Evolutionary conservation across 495 filamentous ascomycete species (phyloP).

Genomic region (Penicillium arizonense): DNA sequence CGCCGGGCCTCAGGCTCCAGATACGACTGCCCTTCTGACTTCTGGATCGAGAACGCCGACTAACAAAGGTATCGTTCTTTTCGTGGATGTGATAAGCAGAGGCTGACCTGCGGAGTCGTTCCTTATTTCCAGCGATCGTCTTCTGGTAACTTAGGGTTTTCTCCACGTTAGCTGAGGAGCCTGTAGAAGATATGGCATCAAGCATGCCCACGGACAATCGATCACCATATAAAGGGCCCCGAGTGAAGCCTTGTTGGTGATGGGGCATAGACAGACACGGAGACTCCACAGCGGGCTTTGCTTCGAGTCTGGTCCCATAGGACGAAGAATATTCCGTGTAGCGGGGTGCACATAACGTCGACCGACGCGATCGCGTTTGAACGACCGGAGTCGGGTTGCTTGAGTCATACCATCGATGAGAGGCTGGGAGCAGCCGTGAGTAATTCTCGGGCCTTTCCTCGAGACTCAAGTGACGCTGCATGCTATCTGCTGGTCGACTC

Average conservation of each 20-base stretch:
- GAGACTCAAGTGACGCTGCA: constrained; percentile 25
- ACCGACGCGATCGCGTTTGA: constrained; percentile 16
- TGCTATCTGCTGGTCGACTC: not conserved
- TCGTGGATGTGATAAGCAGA: constrained; percentile 11
- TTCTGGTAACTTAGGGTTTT: constrained; percentile 6
- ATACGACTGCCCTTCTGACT: constrained; percentile 14
- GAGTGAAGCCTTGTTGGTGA: not conserved
- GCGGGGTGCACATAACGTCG: constrained; percentile 26
- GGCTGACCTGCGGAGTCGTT: constrained; percentile 6
- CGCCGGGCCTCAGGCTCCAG: constrained; percentile 17
- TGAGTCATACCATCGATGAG: constrained; percentile 23
- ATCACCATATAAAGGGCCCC: constrained; percentile 14
- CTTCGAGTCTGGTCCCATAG: not conserved
- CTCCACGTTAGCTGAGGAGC: constrained; percentile 7
- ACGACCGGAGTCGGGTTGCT: constrained; percentile 4
- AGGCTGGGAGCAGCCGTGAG: constrained; percentile 12
- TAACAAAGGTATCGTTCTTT: not conserved
- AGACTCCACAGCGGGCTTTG: not conserved
- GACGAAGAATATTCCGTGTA: constrained; percentile 21
- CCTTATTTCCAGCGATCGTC: not conserved
- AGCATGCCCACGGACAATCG: constrained; percentile 5
- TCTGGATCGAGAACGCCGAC: constrained; percentile 15
- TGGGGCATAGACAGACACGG: not conserved
- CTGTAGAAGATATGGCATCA: not conserved
- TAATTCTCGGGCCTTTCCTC: constrained; percentile 15